Percentiles rank a stretch among this genome's conserved stretches.
Conservation (phyloP, 2,329 filamentous ascomycete genomes). For the Hymenoscyphus occultus region DNA sequence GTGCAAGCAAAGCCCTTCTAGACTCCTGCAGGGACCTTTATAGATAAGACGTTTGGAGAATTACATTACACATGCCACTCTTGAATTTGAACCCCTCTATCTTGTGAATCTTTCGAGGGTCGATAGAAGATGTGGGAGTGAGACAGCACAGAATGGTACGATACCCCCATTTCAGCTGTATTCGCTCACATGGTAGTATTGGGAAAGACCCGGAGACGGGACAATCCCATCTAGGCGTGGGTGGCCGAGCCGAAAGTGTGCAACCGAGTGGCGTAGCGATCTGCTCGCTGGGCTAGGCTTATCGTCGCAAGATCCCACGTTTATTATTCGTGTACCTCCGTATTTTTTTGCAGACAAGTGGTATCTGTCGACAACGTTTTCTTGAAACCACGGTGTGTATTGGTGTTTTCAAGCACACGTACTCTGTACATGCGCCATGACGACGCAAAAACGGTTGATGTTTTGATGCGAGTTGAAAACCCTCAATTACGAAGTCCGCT, state of each 20-base stretch:
- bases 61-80: not conserved
- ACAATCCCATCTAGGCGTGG: constrained; percentile 3
- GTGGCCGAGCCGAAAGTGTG: not conserved
- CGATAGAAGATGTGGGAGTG: not conserved
- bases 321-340: too few species aligned
- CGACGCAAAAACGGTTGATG: too few species aligned
- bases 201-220: not conserved
- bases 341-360: too few species aligned
- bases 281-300: too few species aligned
- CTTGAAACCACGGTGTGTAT: too few species aligned
- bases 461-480: too few species aligned
- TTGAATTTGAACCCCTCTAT: not conserved
- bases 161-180: not conserved
- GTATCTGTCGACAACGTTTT: too few species aligned
- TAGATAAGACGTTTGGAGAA: not conserved
- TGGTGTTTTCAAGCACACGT: too few species aligned
- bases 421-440: too few species aligned
- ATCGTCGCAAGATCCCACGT: too few species aligned
- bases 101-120: not conserved
- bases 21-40: not conserved
- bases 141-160: not conserved
- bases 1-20: not conserved
- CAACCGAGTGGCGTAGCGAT: too few species aligned
- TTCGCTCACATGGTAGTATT: not conserved
- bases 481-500: too few species aligned